Percentiles rank a stretch among this genome's conserved stretches.
Conservation (phyloP, 2,329 filamentous ascomycete genomes). For the Pseudogymnoascus sp. region DNA sequence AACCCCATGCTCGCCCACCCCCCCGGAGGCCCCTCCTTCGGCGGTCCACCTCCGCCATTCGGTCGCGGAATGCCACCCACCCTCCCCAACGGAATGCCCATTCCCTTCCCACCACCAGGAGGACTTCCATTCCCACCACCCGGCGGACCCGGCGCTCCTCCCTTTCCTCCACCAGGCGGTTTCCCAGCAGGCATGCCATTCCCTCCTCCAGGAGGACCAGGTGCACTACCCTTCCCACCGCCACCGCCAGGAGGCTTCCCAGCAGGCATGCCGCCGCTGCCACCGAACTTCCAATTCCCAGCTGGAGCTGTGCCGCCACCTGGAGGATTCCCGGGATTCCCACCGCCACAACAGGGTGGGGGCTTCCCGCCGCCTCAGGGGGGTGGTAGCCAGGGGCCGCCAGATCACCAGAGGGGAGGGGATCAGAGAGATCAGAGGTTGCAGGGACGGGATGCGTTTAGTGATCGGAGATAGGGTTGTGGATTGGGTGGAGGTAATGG, state of each 20-base stretch:
- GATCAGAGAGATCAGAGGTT: conserved; percentile 2
- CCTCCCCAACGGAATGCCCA: conserved; percentile 31
- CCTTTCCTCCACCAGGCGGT: conserved; percentile 12
- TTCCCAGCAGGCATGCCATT: conserved; percentile 14
- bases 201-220: conserved; percentile 14
- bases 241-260: not conserved
- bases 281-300: conserved; percentile 43
- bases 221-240: conserved; percentile 10
- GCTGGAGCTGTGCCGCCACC: conserved; percentile 36
- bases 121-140: conserved; percentile 38
- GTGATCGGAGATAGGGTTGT: conserved; percentile 1
- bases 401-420: not conserved
- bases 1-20: conserved; percentile 76
- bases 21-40: conserved; percentile 38
- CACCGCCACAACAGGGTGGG: conserved; percentile 14
- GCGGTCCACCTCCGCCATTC: conserved; percentile 44
- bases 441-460: conserved; percentile 3
- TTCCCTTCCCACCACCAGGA: conserved; percentile 24
- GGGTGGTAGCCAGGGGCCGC: not conserved
- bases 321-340: conserved; percentile 19
- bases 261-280: conserved; percentile 26
- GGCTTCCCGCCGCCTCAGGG: not conserved
- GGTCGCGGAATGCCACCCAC: conserved; percentile 24
- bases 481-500: not conserved
- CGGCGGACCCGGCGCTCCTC: conserved; percentile 25